These are phyloP conservation scores for Selaginella moellendorffii DNA, from an alignment of 75 land plant genomes.

Conservation along the genomic window DNA sequence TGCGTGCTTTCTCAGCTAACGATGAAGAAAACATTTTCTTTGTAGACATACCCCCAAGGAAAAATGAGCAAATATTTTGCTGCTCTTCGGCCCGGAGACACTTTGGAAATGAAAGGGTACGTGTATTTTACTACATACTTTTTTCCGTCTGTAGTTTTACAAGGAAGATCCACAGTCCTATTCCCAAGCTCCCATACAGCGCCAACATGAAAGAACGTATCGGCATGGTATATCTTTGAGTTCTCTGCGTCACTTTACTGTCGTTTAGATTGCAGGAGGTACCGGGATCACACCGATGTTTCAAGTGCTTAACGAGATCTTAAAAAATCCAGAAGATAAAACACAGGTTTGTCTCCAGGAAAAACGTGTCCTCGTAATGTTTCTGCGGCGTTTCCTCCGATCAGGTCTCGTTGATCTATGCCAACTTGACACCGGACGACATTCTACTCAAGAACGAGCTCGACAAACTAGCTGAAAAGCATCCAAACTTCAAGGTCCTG, in stretches of 20 bases:
- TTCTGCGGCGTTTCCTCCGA: no score
- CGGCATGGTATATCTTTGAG: constrained; percentile 64
- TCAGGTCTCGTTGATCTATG: no score
- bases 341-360: constrained; percentile 68
- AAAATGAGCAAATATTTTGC: constrained; percentile 95
- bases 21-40: neutral
- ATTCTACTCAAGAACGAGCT: no score
- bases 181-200: constrained; percentile 62
- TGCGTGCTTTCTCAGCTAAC: neutral
- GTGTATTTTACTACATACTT: constrained; percentile 1
- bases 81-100: constrained; percentile 70
- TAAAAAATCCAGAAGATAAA: constrained; percentile 79
- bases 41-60: constrained; percentile 91
- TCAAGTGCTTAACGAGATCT: constrained; percentile 76
- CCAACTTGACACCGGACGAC: no score
- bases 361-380: no score
- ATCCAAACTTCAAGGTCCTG: no score
- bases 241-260: neutral
- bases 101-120: constrained; percentile 93
- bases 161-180: constrained; percentile 87
- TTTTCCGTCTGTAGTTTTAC: neutral
- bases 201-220: constrained; percentile 93
- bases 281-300: constrained; percentile 97
- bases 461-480: no score
- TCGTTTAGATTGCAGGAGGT: constrained; percentile 80